phyloP scores from a whole-genome alignment of 345 rosid genomes.

The Eucalyptus melliodora region DNA sequence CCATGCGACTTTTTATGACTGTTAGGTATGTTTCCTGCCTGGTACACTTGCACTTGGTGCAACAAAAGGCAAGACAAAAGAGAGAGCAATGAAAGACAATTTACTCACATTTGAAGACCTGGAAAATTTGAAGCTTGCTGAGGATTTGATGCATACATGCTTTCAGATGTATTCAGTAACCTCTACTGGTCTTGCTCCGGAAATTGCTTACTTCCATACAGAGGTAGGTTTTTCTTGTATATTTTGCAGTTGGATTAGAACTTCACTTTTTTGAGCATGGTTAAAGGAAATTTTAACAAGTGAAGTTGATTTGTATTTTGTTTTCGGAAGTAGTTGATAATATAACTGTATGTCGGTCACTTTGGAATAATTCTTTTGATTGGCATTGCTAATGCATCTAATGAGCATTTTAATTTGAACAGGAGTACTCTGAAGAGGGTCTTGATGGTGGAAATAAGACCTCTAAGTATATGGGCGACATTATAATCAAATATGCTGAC shows the following conservation, averaged over 20 bases:
- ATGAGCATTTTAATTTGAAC: background rate
- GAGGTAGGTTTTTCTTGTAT: constrained; percentile 25
- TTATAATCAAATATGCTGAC: constrained; percentile 78
- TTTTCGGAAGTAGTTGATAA: background rate
- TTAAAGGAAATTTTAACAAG: background rate
- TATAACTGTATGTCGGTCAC: background rate
- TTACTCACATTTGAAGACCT: constrained; percentile 78
- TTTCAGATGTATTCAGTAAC: constrained; percentile 93
- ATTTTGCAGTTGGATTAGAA: background rate
- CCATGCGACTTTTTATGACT: background rate
- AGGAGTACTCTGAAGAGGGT: constrained; percentile 74
- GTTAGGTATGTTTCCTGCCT: constrained; percentile 90
- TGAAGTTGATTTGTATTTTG: background rate
- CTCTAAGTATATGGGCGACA: constrained; percentile 63
- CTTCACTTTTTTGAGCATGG: background rate
- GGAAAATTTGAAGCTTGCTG: constrained; percentile 92
- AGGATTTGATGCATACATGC: constrained; percentile 84
- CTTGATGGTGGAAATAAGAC: constrained; percentile 90
- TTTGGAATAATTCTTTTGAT: background rate
- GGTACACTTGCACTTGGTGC: constrained; percentile 98
- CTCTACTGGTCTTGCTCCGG: constrained; percentile 96
- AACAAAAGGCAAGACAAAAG: constrained; percentile 79
- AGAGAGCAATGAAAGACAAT: constrained; percentile 67
- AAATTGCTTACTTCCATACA: constrained; percentile 93
- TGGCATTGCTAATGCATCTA: background rate